Conservation (phyloP, 2,329 filamentous ascomycete species). For the Calonectria leucothoes region DNA sequence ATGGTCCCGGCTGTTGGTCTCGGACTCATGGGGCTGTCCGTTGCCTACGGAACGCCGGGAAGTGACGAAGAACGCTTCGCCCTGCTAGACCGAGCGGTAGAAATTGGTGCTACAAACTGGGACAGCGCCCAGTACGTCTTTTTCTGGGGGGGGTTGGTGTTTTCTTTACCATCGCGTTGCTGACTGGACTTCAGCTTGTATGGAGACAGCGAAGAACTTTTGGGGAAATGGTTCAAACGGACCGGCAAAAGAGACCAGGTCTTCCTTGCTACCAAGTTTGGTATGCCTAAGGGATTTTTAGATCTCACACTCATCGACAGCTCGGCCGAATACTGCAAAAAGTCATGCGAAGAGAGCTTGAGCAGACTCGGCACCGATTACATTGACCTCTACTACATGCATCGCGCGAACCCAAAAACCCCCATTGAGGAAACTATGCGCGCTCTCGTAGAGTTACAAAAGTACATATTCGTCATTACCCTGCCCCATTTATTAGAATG, state of each 20-base stretch:
- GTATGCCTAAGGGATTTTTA: slow-evolving; percentile 20
- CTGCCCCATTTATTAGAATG: not conserved
- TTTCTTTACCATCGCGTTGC: not conserved
- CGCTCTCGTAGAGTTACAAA: slow-evolving; percentile 57
- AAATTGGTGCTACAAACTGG: slow-evolving; percentile 60
- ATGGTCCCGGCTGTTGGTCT: slow-evolving; percentile 60
- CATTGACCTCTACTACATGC: slow-evolving; percentile 64
- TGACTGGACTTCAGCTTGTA: slow-evolving; percentile 47
- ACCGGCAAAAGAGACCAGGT: slow-evolving; percentile 56
- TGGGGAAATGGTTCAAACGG: slow-evolving; percentile 59
- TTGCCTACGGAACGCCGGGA: slow-evolving; percentile 18
- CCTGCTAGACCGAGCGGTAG: slow-evolving; percentile 59
- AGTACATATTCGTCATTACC: slow-evolving; percentile 30
- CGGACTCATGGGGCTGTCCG: slow-evolving; percentile 59
- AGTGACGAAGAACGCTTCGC: slow-evolving; percentile 54
- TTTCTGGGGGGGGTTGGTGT: not conserved
- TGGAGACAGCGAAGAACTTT: slow-evolving; percentile 56
- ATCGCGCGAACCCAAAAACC: slow-evolving; percentile 56
- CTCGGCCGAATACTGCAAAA: slow-evolving; percentile 16
- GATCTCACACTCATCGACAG: not conserved
- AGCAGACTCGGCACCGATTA: slow-evolving; percentile 51
- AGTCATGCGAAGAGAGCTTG: slow-evolving; percentile 48
- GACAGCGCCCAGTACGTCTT: slow-evolving; percentile 52
- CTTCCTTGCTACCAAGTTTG: slow-evolving; percentile 55
- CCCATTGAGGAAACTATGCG: slow-evolving; percentile 60